phyloP scores from a whole-genome alignment of 352 stramenopile genomes.

The Phytopythium boreale region DNA sequence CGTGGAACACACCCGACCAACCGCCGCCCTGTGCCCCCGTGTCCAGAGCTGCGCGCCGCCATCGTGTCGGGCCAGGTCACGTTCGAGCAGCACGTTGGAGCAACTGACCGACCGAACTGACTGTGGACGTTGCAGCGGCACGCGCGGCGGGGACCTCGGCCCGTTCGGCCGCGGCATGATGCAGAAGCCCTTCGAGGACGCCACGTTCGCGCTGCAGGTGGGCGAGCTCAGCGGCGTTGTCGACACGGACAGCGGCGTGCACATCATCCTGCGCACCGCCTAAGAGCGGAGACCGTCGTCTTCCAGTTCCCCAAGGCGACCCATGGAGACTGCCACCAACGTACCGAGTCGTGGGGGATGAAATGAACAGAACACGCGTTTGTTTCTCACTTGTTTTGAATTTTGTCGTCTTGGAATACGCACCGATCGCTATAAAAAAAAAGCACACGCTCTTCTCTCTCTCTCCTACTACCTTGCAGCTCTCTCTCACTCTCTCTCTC shows the following conservation, averaged over 20 bases:
- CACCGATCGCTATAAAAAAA: slow-evolving; percentile 6
- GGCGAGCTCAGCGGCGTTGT: slow-evolving; percentile 94
- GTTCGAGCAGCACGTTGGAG: slow-evolving; percentile 60
- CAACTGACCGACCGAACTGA: neutral
- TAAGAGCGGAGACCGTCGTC: neutral
- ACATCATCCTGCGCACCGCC: slow-evolving; percentile 93
- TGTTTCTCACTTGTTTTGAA: neutral
- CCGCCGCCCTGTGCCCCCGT: too few relatives aligned
- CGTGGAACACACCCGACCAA: too few relatives aligned
- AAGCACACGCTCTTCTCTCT: neutral
- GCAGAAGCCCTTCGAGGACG: slow-evolving; percentile 92
- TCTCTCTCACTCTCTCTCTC: neutral
- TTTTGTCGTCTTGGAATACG: slow-evolving; percentile 2
- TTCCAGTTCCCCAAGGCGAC: neutral
- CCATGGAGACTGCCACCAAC: neutral
- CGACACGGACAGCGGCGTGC: slow-evolving; percentile 94
- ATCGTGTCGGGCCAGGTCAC: slow-evolving; percentile 78
- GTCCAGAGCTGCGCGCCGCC: slow-evolving; percentile 61
- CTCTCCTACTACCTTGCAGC: too few relatives aligned
- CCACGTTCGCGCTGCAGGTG: slow-evolving; percentile 88
- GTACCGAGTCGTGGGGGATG: too few relatives aligned
- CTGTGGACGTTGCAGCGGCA: slow-evolving; percentile 49
- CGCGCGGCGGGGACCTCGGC: slow-evolving; percentile 89
- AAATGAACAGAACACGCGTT: too few relatives aligned
- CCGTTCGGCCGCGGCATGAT: slow-evolving; percentile 87